Evolutionary conservation across 1,284 basidiomycete genomes (phyloP).

Genomic region (Peniophora sp.): DNA sequence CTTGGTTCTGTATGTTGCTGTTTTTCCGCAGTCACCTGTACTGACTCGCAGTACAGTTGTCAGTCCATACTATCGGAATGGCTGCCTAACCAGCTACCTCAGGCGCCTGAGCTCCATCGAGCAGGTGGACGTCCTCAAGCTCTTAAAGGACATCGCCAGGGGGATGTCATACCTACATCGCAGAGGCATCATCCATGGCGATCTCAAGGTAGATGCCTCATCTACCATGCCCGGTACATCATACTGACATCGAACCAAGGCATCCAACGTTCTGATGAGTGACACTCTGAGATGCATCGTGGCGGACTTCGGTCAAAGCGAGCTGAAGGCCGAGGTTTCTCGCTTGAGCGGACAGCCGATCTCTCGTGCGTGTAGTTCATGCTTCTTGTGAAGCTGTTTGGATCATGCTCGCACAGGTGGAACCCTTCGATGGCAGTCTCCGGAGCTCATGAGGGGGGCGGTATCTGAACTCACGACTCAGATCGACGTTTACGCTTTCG

Average conservation of each 20-base stretch:
- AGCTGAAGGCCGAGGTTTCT: conserved; percentile 65
- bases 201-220: conserved; percentile 46
- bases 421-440: conserved; percentile 65
- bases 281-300: conserved; percentile 60
- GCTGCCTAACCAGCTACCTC: conserved; percentile 37
- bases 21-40: not conserved
- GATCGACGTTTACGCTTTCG: conserved; percentile 69
- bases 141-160: conserved; percentile 63
- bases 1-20: conserved; percentile 27
- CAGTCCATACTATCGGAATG: conserved; percentile 45
- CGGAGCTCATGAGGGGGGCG: conserved; percentile 55
- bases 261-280: conserved; percentile 66
- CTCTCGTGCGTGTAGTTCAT: conserved; percentile 41
- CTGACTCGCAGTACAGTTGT: conserved; percentile 28
- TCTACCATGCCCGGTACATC: not conserved
- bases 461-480: conserved; percentile 39
- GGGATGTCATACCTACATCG: conserved; percentile 73
- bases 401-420: conserved; percentile 31
- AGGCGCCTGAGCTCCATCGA: conserved; percentile 24
- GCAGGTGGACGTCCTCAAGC: conserved; percentile 40
- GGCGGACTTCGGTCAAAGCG: conserved; percentile 73
- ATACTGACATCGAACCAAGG: conserved; percentile 29
- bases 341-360: conserved; percentile 45
- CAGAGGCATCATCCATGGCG: conserved; percentile 61
- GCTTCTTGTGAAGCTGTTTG: conserved; percentile 1